Conservation (phyloP, 371 early-diverging fungal species). For the Mortierella sp. region DNA sequence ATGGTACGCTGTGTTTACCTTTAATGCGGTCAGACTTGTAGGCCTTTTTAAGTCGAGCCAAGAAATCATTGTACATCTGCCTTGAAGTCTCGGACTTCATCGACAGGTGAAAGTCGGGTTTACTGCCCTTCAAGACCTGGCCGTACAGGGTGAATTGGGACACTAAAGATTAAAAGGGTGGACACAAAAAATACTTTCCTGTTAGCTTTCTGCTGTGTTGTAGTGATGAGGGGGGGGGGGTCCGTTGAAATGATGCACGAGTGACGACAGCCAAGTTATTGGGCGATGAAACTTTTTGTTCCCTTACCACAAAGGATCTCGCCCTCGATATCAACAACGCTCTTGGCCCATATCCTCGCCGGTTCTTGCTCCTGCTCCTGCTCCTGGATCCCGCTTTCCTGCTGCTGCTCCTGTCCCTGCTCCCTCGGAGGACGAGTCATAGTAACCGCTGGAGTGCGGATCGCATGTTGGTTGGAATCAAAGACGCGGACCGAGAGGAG, state of each 20-base stretch:
- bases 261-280: no score
- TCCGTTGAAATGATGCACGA: no score
- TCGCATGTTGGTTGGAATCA: slow-evolving; percentile 62
- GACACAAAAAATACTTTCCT: no score
- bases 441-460: not conserved
- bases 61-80: slow-evolving; percentile 79
- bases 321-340: slow-evolving; percentile 76
- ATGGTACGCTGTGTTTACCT: slow-evolving; percentile 60
- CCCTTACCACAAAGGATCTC: slow-evolving; percentile 80
- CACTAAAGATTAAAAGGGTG: slow-evolving; percentile 59
- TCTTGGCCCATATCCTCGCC: slow-evolving; percentile 78
- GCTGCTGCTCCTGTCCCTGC: not conserved
- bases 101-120: slow-evolving; percentile 91
- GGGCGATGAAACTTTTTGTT: not conserved
- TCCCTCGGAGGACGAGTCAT: not conserved
- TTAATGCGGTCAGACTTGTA: slow-evolving; percentile 77
- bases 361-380: slow-evolving; percentile 6
- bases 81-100: slow-evolving; percentile 82
- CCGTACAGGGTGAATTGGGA: slow-evolving; percentile 92
- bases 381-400: not conserved
- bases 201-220: no score
- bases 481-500: slow-evolving; percentile 84
- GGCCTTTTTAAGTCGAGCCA: slow-evolving; percentile 73
- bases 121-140: slow-evolving; percentile 80
- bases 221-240: no score